Percentiles rank a stretch among this genome's conserved stretches.
These are phyloP conservation scores for Naganishia albida DNA, from an alignment of 1,284 basidiomycete species.

Conservation along the genomic window DNA sequence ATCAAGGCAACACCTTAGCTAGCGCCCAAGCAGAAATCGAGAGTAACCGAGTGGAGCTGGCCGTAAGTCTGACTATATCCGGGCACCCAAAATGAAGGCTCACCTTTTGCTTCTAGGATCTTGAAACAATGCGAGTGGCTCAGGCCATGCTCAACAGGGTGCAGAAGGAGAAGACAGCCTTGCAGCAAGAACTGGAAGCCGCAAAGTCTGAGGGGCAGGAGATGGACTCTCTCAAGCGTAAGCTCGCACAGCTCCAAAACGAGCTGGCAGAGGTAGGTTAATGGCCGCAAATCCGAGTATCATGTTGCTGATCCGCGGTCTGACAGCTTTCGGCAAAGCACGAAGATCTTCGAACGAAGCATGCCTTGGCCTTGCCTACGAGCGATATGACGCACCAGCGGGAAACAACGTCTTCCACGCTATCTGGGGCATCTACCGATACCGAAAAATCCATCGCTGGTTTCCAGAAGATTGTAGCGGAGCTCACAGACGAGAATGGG, in stretches of 20 bases:
- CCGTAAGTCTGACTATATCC: slow-evolving; percentile 59
- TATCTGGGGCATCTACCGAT: slow-evolving; percentile 34
- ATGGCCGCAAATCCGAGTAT: not conserved
- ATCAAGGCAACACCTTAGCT: slow-evolving; percentile 85
- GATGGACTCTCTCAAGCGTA: slow-evolving; percentile 43
- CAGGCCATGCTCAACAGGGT: slow-evolving; percentile 36
- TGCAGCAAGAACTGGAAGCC: slow-evolving; percentile 42
- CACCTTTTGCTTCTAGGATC: slow-evolving; percentile 45
- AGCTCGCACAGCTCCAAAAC: slow-evolving; percentile 40
- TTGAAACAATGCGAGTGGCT: slow-evolving; percentile 52
- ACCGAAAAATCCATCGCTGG: slow-evolving; percentile 50
- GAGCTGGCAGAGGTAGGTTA: slow-evolving; percentile 42
- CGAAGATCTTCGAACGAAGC: slow-evolving; percentile 34
- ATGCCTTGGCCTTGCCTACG: slow-evolving; percentile 16
- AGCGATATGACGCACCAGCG: slow-evolving; percentile 2
- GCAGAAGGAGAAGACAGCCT: slow-evolving; percentile 43
- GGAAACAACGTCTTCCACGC: not conserved
- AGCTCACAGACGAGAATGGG: slow-evolving; percentile 77
- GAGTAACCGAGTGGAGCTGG: slow-evolving; percentile 70
- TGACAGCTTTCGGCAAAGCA: slow-evolving; percentile 25
- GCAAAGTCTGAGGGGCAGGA: slow-evolving; percentile 37
- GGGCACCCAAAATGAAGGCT: not conserved
- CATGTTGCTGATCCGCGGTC: not conserved
- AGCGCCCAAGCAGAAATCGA: slow-evolving; percentile 91
- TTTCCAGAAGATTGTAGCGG: slow-evolving; percentile 73